A percentile compares a stretch with the other conserved stretches of the same genome.
Evolutionary conservation across 1,139 yeast species (phyloP).

Genomic region (Candida neerlandica): DNA sequence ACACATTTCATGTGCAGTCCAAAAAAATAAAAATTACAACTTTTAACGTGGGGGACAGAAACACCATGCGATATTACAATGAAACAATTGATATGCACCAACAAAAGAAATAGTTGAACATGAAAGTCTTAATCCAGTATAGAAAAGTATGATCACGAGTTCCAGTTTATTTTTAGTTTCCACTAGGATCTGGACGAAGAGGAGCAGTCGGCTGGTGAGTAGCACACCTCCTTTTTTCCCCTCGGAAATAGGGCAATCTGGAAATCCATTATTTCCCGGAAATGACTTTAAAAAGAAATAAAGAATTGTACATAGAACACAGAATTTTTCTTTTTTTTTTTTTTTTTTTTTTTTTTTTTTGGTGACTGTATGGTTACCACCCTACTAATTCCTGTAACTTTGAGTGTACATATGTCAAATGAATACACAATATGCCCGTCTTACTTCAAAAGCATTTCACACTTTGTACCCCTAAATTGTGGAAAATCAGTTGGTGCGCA

Average conservation of each 20-base stretch:
- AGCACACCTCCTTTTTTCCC: background rate
- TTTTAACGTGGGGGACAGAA: background rate
- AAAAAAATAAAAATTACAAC: background rate
- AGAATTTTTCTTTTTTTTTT: background rate
- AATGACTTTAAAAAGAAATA: background rate
- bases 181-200: background rate
- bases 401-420: too few species aligned
- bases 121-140: too few species aligned
- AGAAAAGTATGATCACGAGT: background rate
- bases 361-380: background rate
- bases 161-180: background rate
- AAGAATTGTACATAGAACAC: background rate
- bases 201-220: background rate
- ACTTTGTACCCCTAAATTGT: too few species aligned
- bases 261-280: background rate
- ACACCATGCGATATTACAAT: background rate
- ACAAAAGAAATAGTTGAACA: too few species aligned
- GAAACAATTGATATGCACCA: background rate
- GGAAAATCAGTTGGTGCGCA: too few species aligned
- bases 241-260: background rate
- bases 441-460: too few species aligned
- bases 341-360: background rate
- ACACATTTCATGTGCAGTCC: too few species aligned
- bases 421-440: too few species aligned
- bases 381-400: too few species aligned